phyloP scores from a whole-genome alignment of 2,329 filamentous ascomycete species.

The Hymenoscyphus albidus region DNA sequence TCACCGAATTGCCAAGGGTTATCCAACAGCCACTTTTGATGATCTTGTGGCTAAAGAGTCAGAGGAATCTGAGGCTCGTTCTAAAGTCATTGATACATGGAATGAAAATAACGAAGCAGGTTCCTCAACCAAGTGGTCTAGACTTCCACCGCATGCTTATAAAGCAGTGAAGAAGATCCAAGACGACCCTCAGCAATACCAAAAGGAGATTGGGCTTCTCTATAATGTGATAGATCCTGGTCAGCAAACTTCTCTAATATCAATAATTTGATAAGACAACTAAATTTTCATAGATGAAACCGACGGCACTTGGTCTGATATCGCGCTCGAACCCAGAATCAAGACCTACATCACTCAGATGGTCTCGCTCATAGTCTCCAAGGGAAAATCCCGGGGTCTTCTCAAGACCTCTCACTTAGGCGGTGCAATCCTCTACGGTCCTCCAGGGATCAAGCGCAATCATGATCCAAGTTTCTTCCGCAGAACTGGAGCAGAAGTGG shows the following conservation, averaged over 20 bases:
- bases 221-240: background rate
- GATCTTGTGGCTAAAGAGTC: background rate
- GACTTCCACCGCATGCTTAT: background rate
- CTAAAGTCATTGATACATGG: background rate
- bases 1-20: background rate
- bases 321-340: background rate
- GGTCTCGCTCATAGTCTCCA: background rate
- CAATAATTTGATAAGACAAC: background rate
- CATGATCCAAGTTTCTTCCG: constrained; percentile 81
- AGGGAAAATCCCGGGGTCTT: constrained; percentile 6
- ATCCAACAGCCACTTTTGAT: background rate
- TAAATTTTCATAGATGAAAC: background rate
- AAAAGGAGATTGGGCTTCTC: background rate
- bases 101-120: background rate
- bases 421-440: constrained; percentile 66
- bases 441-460: constrained; percentile 69
- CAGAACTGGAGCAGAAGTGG: constrained; percentile 89
- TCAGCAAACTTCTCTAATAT: background rate
- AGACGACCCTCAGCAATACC: background rate
- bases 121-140: background rate
- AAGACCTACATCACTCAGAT: background rate
- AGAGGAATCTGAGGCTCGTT: background rate
- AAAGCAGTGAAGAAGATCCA: background rate
- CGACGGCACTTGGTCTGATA: background rate
- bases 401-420: constrained; percentile 6